Evolutionary conservation across 2,329 filamentous ascomycete species (phyloP), one percentile per base, ranked within the genome.

Genomic region (Aspergillus fumigatus): DNA sequence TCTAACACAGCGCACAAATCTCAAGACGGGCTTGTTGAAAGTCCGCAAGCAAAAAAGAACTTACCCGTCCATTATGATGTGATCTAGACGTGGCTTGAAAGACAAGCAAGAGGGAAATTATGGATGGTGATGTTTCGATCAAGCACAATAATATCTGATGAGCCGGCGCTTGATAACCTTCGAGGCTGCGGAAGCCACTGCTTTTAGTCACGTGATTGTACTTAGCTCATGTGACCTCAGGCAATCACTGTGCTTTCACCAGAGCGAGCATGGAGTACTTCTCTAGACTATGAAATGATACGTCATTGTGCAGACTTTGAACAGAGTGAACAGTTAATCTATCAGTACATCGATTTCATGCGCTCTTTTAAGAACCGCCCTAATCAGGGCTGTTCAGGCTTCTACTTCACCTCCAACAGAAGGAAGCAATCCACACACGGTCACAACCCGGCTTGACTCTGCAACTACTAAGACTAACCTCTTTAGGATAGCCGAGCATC

Each of bases 11-110:
- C 40, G 51, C 11, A 3, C 3, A 48, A 21, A 27, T 23, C 27
- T 1, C 25, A 54, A 32, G 51, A 56, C 23, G 11, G 14, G 23
- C 43, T 14, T 23, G 9, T 5, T 53, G 35, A 35, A 32, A 23
- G 40, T 43, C 11, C 14, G 47, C 25, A 14, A n/a, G 43, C 1
- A 38, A 38, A 0, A n/a, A 26, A 2, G 21, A 2, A 65, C 68
- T 52, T 62, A 74, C 72, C 65, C 69, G 53, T 75, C 73, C 73
- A 76, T 75, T 61, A 55, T 71, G 67, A 60, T 61, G 45, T 55
- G 48, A 60, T 51, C n/a, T 57, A 40, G 41, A 49, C 41, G 40
- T 56, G 52, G 9, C 14, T 47, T 47, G 23, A 4, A 14, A 47
- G 32, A 17, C 14, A n/a, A 59, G 48, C n/a, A 25, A 41, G 25